A percentile compares a stretch with the other conserved stretches of the same genome.
Evolutionary conservation across 176 grass and related monocot species (phyloP).

Genomic region (Oryza meridionalis): DNA sequence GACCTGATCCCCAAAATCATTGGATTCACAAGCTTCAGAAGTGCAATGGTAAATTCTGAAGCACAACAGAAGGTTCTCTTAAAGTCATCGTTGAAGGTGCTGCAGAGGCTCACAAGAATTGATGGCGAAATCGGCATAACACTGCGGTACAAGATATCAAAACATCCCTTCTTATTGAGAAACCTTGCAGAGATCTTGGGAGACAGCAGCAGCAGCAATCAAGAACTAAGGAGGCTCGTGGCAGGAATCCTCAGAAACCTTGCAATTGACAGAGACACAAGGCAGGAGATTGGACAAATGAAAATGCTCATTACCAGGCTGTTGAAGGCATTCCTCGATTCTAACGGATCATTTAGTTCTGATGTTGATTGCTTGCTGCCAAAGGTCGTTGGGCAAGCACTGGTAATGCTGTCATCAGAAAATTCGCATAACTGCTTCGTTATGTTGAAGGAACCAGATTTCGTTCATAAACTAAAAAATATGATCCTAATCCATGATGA

Average conservation of each 20-base stretch:
- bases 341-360: neutral
- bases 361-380: neutral
- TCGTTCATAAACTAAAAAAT: neutral
- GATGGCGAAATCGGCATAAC: too few relatives aligned
- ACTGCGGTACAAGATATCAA: too few relatives aligned
- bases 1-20: too few relatives aligned
- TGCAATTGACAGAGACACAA: neutral
- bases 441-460: slow-evolving; percentile 2
- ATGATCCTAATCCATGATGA: neutral
- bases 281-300: neutral
- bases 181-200: too few relatives aligned
- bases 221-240: neutral
- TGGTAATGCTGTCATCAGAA: slow-evolving; percentile 1
- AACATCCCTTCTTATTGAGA: too few relatives aligned
- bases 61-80: too few relatives aligned
- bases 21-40: too few relatives aligned
- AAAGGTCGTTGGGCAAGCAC: slow-evolving; percentile 2
- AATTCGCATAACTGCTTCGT: neutral
- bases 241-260: slow-evolving; percentile 8
- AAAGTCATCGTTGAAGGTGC: too few relatives aligned
- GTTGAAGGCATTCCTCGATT: neutral
- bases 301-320: neutral
- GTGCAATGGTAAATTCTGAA: too few relatives aligned
- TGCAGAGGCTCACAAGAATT: too few relatives aligned
- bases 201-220: neutral